Evolutionary conservation across 129 eudicot species (phyloP).

Genomic region (Centaurea solstitialis): DNA sequence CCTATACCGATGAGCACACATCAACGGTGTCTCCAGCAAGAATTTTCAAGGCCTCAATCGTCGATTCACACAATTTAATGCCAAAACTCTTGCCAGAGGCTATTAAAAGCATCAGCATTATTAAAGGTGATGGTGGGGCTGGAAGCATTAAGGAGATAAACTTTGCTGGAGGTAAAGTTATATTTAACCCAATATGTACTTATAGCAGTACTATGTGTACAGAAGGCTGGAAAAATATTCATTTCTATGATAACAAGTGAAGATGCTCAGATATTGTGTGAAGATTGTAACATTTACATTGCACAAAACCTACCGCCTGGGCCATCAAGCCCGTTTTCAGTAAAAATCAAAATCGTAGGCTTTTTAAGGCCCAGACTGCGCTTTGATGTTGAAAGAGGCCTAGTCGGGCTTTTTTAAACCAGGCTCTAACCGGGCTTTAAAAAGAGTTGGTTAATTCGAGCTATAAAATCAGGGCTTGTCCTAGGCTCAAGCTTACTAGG

Average conservation of each 20-base stretch:
- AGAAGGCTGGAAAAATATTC: background rate
- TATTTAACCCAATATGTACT: background rate
- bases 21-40: slow-evolving; percentile 33
- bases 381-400: too few species aligned
- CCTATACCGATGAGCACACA: slow-evolving; percentile 43
- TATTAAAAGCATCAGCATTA: slow-evolving; percentile 33
- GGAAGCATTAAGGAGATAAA: slow-evolving; percentile 54
- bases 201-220: background rate
- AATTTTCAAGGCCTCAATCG: slow-evolving; percentile 48
- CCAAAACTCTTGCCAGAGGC: slow-evolving; percentile 54
- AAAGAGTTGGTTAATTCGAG: too few species aligned
- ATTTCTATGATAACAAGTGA: background rate
- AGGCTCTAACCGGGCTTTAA: too few species aligned
- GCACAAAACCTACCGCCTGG: background rate
- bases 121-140: slow-evolving; percentile 46
- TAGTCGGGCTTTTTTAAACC: too few species aligned
- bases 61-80: slow-evolving; percentile 51
- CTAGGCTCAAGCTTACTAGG: too few species aligned
- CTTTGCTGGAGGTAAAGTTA: slow-evolving; percentile 27
- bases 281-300: background rate
- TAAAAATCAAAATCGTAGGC: too few species aligned
- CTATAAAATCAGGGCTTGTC: too few species aligned
- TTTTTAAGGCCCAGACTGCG: too few species aligned
- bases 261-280: background rate
- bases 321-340: too few species aligned